These are phyloP conservation scores for Candida tropicalis DNA, from an alignment of 1,139 yeast genomes.

Conservation along the genomic window DNA sequence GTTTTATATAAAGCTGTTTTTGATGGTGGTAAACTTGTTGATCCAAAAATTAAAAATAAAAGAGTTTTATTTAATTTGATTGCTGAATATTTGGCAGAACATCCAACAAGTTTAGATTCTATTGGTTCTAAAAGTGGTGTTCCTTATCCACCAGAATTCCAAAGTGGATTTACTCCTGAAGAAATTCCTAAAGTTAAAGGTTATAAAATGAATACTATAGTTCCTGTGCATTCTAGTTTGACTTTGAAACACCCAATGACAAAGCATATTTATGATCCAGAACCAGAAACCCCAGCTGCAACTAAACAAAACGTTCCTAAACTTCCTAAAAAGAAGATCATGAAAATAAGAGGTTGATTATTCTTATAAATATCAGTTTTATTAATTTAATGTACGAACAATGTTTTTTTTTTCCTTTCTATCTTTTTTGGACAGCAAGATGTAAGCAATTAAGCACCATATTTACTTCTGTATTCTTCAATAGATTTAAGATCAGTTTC, in stretches of 20 bases:
- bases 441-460: conserved; percentile 35
- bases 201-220: conserved; percentile 79
- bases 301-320: conserved; percentile 45
- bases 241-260: conserved; percentile 86
- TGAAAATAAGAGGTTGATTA: conserved; percentile 46
- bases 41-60: conserved; percentile 54
- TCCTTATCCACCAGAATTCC: conserved; percentile 65
- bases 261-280: conserved; percentile 64
- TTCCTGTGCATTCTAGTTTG: conserved; percentile 81
- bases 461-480: conserved; percentile 58
- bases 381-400: conserved; percentile 6
- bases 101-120: conserved; percentile 72
- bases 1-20: conserved; percentile 56
- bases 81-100: conserved; percentile 60
- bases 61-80: conserved; percentile 66
- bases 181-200: conserved; percentile 81
- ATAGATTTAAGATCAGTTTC: conserved; percentile 57
- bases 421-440: no score
- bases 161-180: conserved; percentile 52
- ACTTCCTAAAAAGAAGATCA: conserved; percentile 54
- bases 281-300: conserved; percentile 44
- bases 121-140: conserved; percentile 54
- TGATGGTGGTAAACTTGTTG: conserved; percentile 44
- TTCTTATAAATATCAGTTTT: background rate
- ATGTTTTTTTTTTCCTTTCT: background rate